phyloP scores from a whole-genome alignment of 331 rosid genomes.

The Erythrophleum ivorense region DNA sequence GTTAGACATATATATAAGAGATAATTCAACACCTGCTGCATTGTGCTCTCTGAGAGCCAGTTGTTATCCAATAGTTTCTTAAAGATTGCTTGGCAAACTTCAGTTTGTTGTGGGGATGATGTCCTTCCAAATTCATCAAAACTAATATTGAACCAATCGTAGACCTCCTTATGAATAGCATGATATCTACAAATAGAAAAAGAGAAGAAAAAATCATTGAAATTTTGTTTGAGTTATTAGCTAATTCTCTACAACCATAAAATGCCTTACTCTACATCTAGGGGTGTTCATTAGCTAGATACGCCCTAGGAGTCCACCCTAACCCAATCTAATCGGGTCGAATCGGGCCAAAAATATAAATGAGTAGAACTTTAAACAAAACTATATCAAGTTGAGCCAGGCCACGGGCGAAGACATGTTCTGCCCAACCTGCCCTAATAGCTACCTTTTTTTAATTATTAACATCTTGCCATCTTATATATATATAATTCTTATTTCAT shows the following conservation, averaged over 20 bases:
- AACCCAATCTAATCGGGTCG: no score
- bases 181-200: constrained; percentile 60
- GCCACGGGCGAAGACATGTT: no score
- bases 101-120: constrained; percentile 79
- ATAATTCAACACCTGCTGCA: constrained; percentile 74
- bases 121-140: constrained; percentile 94
- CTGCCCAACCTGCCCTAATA: no score
- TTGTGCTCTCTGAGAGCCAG: constrained; percentile 81
- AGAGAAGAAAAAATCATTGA: constrained; percentile 10
- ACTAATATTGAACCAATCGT: constrained; percentile 82
- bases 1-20: constrained; percentile 22
- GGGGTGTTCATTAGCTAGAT: no score
- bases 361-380: no score
- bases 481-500: no score
- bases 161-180: constrained; percentile 77
- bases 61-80: constrained; percentile 62
- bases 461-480: no score
- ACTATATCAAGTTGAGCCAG: no score
- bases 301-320: no score
- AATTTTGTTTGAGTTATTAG: not conserved
- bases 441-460: no score
- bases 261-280: not conserved
- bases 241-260: not conserved
- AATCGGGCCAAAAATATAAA: no score
- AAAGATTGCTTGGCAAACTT: constrained; percentile 87